Evolutionary conservation across 2,329 filamentous ascomycete species (phyloP), one percentile per base, ranked within the genome.

Genomic region (Diaporthe ampelina): DNA sequence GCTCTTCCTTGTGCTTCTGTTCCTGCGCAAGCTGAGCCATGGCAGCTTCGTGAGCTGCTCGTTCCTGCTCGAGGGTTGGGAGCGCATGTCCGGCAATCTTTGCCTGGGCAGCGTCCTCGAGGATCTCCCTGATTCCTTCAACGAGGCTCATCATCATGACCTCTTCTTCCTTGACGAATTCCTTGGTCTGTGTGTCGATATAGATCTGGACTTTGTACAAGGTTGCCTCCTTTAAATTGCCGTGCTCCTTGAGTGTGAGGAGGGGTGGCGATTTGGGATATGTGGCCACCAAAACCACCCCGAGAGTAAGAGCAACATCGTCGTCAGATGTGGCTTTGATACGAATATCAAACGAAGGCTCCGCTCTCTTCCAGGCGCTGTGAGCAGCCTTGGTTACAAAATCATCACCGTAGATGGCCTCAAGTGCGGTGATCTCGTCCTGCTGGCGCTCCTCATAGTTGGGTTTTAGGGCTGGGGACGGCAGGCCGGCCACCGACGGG

Each of bases 391-490:
- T 90, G 79, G 95, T 90, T 81, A 93, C 88, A 80, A 95, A 98
- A 81, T 98, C 95, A 75, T 97, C 94, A 78, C 92, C 93, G 81
- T 97, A 98, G 67, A 98, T 97, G 56, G 96, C 94, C 79, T 93
- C 89, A 74, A 98, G 88, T 58, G 92, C 96, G 81, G 97, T 90
- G 73, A 97, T 88, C 85, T 98, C 97, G 81, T 98, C 94, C 79
- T 93, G 88, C 84, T 98, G 97, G 45, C 94, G 91, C 84, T 97
- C 93, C 77, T 92, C 91, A 85, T 98, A 97, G 80, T 95, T 86
- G 21, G 89, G 88, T 78, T 86, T 89, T 75, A 84, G 81, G 78
- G 84, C 84, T 74, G 82, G 80, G 77, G 85, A 82, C 77, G 84
- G 85, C 77, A 89, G 85, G 76, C 86, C 88, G 73, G 89, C 87